Conservation (phyloP, 495 filamentous ascomycete species). For the Neurospora sp. region DNA sequence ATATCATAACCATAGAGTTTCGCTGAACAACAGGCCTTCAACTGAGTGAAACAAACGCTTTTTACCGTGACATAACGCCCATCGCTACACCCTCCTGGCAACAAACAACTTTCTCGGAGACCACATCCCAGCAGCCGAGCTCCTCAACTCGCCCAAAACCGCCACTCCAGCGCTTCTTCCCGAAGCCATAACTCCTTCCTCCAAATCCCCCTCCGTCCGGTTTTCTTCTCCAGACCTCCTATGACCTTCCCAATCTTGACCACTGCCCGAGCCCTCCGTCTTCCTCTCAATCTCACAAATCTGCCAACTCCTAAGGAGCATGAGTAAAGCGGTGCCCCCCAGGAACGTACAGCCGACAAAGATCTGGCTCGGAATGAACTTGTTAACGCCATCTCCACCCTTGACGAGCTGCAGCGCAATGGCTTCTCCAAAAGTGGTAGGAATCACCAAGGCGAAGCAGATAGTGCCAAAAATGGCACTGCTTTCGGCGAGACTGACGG, state of each 20-base stretch:
- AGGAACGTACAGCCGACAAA: slow-evolving; percentile 10
- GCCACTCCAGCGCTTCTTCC: not conserved
- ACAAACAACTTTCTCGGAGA: not conserved
- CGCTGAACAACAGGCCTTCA: not conserved
- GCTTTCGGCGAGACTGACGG: slow-evolving; percentile 50
- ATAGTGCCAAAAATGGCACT: slow-evolving; percentile 2
- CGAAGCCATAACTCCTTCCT: not conserved
- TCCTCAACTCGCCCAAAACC: not conserved
- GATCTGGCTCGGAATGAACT: slow-evolving; percentile 8
- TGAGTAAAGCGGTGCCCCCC: slow-evolving; percentile 1
- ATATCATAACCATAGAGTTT: not conserved
- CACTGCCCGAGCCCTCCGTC: not conserved
- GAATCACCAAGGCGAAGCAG: slow-evolving; percentile 11
- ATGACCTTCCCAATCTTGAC: not conserved
- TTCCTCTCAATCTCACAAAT: slow-evolving; percentile 8
- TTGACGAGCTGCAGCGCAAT: slow-evolving; percentile 11
- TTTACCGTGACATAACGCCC: not conserved
- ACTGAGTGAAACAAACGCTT: not conserved
- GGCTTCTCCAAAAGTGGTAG: slow-evolving; percentile 10
- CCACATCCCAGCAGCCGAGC: not conserved
- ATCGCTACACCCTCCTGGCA: not conserved
- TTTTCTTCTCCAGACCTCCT: not conserved
- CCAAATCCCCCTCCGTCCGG: not conserved
- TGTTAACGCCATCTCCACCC: slow-evolving; percentile 1
- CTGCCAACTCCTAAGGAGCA: slow-evolving; percentile 9